A percentile compares a stretch with the other conserved stretches of the same genome.
Conservation (phyloP, 148 eudicot genomes). For the Silene conica region DNA sequence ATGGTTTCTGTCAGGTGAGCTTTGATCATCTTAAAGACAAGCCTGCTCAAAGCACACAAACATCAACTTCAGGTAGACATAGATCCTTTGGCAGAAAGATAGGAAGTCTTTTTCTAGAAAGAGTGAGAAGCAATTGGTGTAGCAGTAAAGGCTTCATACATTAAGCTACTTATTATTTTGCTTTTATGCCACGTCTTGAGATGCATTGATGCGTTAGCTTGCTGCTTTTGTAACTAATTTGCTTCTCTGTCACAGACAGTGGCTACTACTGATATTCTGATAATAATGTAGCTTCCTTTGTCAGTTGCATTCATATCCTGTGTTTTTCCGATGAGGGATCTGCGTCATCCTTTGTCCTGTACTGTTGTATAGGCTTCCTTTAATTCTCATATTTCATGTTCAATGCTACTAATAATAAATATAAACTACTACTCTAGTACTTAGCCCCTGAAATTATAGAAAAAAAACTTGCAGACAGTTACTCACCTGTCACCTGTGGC, state of each 20-base stretch:
- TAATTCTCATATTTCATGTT: constrained; percentile 10
- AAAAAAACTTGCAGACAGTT: background rate
- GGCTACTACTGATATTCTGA: no score
- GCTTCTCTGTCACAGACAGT: no score
- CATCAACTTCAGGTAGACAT: constrained; percentile 54
- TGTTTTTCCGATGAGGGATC: constrained; percentile 21
- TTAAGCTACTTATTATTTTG: no score
- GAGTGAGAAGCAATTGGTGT: no score
- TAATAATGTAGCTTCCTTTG: no score
- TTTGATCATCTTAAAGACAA: constrained; percentile 78
- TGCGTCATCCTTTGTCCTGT: constrained; percentile 21
- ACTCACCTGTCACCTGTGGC: background rate
- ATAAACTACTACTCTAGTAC: background rate
- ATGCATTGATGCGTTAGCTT: no score
- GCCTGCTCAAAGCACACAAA: constrained; percentile 38
- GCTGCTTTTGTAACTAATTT: no score
- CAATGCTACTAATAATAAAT: background rate
- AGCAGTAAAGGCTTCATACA: no score
- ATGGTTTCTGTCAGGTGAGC: constrained; percentile 48
- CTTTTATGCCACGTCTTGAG: no score
- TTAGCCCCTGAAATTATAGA: background rate
- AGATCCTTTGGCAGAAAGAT: no score
- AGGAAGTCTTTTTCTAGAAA: no score
- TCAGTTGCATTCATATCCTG: constrained; percentile 23
- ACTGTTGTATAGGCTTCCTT: constrained; percentile 3